Evolutionary conservation across 345 rosid genomes (phyloP).

Genomic region (Eucalyptus paniculata): DNA sequence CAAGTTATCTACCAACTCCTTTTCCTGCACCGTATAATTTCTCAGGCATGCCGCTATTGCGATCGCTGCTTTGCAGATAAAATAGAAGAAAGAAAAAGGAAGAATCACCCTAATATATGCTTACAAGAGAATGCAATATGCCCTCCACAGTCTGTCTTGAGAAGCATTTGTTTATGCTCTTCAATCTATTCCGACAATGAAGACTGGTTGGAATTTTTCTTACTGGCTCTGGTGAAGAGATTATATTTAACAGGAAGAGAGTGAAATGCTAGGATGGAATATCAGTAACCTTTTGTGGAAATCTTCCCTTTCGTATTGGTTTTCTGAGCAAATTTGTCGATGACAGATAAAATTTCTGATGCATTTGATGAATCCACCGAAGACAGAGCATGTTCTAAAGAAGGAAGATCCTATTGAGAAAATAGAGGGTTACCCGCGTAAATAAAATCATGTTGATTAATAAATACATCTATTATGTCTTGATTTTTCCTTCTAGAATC

Average conservation of each 20-base stretch:
- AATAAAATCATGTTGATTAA: neutral
- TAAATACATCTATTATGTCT: neutral
- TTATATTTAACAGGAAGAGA: neutral
- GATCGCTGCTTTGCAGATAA: neutral
- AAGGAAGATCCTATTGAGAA: neutral
- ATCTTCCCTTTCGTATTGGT: neutral
- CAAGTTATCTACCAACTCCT: neutral
- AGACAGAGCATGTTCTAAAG: neutral
- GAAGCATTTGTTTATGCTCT: slow-evolving; percentile 2
- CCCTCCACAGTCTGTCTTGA: neutral
- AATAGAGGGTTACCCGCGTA: neutral
- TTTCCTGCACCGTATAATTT: neutral
- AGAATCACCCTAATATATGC: neutral
- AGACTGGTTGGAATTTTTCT: neutral
- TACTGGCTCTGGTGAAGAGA: neutral
- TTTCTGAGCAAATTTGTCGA: neutral
- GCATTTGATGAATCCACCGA: neutral
- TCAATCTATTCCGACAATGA: neutral
- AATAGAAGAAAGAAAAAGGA: neutral
- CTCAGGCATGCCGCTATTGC: neutral
- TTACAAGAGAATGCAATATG: neutral
- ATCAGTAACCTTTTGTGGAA: neutral
- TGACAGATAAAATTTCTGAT: neutral
- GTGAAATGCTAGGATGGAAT: neutral
- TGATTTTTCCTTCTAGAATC: neutral